Conservation (phyloP, 2,329 filamentous ascomycete species). For the Hortaea sp. region DNA sequence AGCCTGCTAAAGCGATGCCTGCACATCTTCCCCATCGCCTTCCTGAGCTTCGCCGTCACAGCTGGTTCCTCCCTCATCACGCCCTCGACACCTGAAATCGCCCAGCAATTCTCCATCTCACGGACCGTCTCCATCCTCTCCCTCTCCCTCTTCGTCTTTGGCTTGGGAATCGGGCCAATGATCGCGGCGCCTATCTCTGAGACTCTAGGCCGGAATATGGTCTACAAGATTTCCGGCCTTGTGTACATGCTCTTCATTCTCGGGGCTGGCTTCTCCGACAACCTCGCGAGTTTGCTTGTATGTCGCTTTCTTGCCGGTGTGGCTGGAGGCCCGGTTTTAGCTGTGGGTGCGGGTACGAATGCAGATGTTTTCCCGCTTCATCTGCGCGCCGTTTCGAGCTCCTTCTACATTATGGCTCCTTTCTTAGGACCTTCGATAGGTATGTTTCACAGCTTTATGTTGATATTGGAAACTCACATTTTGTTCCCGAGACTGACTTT, state of each 20-base stretch:
- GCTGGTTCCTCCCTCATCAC: constrained; percentile 14
- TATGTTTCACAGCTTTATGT: background rate
- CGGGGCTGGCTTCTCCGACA: constrained; percentile 42
- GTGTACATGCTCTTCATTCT: constrained; percentile 46
- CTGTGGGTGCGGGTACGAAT: constrained; percentile 33
- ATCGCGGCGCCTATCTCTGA: constrained; percentile 67
- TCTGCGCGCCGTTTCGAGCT: constrained; percentile 24
- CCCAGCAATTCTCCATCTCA: constrained; percentile 41
- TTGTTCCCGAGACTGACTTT: constrained; percentile 13
- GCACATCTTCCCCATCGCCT: constrained; percentile 5
- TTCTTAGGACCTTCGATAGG: constrained; percentile 31
- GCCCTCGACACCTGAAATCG: constrained; percentile 9
- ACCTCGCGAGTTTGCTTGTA: constrained; percentile 59
- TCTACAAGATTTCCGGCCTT: constrained; percentile 58
- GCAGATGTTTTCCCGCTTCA: constrained; percentile 30
- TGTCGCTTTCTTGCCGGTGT: constrained; percentile 45
- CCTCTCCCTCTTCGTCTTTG: constrained; percentile 44
- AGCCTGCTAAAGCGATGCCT: constrained; percentile 22
- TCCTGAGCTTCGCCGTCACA: constrained; percentile 6
- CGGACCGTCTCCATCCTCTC: constrained; percentile 49
- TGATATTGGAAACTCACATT: constrained; percentile 9
- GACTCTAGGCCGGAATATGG: constrained; percentile 56
- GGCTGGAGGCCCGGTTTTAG: constrained; percentile 24
- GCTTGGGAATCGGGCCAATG: constrained; percentile 59
- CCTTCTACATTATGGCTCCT: constrained; percentile 31